Conservation (phyloP, 805 yeast genomes). For the Yarrowia hollandica region DNA sequence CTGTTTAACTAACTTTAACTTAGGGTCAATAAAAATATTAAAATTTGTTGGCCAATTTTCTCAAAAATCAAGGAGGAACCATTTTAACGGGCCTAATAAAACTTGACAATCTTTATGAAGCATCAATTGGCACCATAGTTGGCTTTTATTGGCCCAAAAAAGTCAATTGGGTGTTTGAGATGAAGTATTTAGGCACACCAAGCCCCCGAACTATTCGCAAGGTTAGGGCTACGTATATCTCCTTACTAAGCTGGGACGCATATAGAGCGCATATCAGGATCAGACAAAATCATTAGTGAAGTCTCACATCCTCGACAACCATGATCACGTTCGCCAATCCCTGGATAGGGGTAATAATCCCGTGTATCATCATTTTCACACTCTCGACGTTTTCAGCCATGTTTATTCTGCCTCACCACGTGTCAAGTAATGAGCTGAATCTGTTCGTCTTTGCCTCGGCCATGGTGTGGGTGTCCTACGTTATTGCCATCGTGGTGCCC, state of each 20-base stretch:
- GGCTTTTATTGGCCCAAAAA: too few relatives aligned
- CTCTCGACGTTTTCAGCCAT: slow-evolving; percentile 22
- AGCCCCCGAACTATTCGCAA: too few relatives aligned
- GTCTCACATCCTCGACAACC: background rate
- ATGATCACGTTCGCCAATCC: slow-evolving; percentile 38
- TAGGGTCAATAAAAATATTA: too few relatives aligned
- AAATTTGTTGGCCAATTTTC: too few relatives aligned
- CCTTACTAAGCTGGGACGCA: slow-evolving; percentile 16
- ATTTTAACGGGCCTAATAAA: too few relatives aligned
- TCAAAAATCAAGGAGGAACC: too few relatives aligned
- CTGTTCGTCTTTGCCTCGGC: slow-evolving; percentile 50
- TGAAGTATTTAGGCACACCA: too few relatives aligned
- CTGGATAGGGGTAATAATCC: slow-evolving; percentile 50
- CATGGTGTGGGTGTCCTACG: slow-evolving; percentile 74
- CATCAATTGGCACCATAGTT: too few relatives aligned
- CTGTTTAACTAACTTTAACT: too few relatives aligned
- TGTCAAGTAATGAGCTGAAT: slow-evolving; percentile 46
- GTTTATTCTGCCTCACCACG: slow-evolving; percentile 46
- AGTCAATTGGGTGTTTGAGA: too few relatives aligned
- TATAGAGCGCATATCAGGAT: slow-evolving; percentile 12
- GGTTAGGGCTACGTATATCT: slow-evolving; percentile 14
- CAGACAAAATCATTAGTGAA: background rate
- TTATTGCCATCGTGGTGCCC: slow-evolving; percentile 59
- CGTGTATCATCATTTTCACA: slow-evolving; percentile 52
- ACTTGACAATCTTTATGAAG: too few relatives aligned